A percentile compares a stretch with the other conserved stretches of the same genome.
phyloP scores from a whole-genome alignment of 352 stramenopile genomes.

The Pythium chondricola region DNA sequence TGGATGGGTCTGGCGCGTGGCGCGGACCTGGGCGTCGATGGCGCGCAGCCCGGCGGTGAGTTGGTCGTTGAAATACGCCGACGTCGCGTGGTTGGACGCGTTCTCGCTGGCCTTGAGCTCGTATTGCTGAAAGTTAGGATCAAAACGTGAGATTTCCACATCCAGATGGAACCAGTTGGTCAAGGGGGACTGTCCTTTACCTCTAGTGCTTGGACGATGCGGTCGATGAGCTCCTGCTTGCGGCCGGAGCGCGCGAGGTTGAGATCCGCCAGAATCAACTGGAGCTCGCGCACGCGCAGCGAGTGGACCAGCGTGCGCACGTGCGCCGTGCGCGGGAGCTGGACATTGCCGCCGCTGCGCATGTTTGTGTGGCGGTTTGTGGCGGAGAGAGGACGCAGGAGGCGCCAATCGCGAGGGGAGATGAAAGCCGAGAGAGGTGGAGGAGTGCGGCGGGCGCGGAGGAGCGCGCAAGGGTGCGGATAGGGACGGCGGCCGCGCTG shows the following conservation, averaged over 20 bases:
- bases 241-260: constrained; percentile 62
- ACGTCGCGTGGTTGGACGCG: constrained; percentile 34
- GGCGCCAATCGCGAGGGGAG: no score
- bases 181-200: no score
- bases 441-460: no score
- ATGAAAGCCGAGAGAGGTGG: no score
- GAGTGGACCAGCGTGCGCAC: constrained; percentile 45
- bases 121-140: constrained; percentile 44
- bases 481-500: no score
- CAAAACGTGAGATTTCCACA: no score
- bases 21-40: constrained; percentile 38
- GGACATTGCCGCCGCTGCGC: not conserved
- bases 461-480: no score
- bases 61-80: constrained; percentile 53
- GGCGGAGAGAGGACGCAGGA: no score
- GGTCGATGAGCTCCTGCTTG: constrained; percentile 76
- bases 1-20: constrained; percentile 3
- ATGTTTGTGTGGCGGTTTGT: no score
- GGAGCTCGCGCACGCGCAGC: constrained; percentile 71
- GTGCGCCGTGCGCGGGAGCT: constrained; percentile 23
- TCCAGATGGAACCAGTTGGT: no score
- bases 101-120: constrained; percentile 42
- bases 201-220: constrained; percentile 58
- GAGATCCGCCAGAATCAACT: constrained; percentile 59
- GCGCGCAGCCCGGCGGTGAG: constrained; percentile 32